Base-by-base conservation (phyloP, 139 green algal species). In the Nannochloris sp. region DNA sequence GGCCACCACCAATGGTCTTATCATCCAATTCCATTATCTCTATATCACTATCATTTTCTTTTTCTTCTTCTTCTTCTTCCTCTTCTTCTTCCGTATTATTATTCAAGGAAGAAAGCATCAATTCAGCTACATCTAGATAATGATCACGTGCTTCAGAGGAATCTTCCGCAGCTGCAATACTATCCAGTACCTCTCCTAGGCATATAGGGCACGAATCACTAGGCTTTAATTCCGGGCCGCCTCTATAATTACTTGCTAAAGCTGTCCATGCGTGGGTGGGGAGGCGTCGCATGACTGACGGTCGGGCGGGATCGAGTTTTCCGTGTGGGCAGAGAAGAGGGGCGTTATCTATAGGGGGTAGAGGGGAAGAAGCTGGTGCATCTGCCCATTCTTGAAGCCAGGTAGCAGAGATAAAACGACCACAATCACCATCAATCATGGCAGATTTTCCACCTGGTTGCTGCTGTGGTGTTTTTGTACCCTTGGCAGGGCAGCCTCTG, bases 251-350 rank as follows among this genome's bases (percentile, higher is more conserved):
- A 8, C 25, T 62, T 44, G 48, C 36, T 60, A 77, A 55, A 39
- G 56, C 23, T 34, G 47, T 45, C 63, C 65, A 80, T 1, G 70
- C 76, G 42, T 38, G 31, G 4, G 25, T 51, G 51, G 35, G 61
- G 37, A 84, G 55, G 37, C 69, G 61, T 44, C 65, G 70, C n/a
- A 45, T 39, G 2, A 67, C 73, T 72, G 42, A 9, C 3, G 68
- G 31, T 58, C 78, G 78, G 60, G 25, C 19, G 0, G 83, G 82
- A 65, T 82, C 72, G 15, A 90, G 74, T 45, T 67, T 66, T 34
- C 64, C 59, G 54, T 86, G 81, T 1, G 59, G 27, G 64, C 85
- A 92, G 38, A 81, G 54, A 56, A 91, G 74, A 10, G 54, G 24
- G 1, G 39, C 31, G 48, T 83, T 83, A 48, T 88, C 71, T 2